Conservation (phyloP, 192 early-diverging fungal genomes). For the Coemansia guatemalensis region DNA sequence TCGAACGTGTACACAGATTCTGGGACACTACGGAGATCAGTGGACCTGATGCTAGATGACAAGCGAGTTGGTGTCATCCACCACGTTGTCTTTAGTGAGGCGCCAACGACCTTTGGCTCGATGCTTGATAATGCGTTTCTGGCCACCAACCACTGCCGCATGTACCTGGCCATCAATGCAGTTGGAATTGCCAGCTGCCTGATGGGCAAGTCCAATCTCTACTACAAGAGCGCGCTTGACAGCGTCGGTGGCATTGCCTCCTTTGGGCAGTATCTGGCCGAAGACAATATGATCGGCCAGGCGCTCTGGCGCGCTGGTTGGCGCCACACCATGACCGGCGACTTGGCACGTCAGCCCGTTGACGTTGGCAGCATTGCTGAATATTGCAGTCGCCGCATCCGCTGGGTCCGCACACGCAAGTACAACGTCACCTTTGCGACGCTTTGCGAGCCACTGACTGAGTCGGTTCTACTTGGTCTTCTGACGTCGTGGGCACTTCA, state of each 20-base stretch:
- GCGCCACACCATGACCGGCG: constrained; percentile 82
- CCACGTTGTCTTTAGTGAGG: constrained; percentile 82
- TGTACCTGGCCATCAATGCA: constrained; percentile 94
- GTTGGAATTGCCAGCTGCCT: constrained; percentile 82
- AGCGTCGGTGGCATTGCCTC: constrained; percentile 75
- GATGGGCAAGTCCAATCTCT: constrained; percentile 94
- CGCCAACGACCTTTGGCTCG: constrained; percentile 71
- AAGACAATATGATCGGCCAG: constrained; percentile 93
- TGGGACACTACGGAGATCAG: constrained; percentile 77
- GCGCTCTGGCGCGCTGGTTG: constrained; percentile 77
- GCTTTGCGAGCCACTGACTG: constrained; percentile 88
- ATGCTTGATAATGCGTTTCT: constrained; percentile 86
- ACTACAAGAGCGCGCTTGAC: constrained; percentile 79
- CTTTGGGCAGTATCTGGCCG: constrained; percentile 91
- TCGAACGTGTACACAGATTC: constrained; percentile 84
- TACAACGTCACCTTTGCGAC: constrained; percentile 90
- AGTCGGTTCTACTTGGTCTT: constrained; percentile 77
- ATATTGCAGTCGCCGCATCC: constrained; percentile 79
- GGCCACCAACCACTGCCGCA: constrained; percentile 88
- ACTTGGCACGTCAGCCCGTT: constrained; percentile 83
- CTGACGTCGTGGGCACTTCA: constrained; percentile 69
- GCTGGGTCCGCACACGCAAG: constrained; percentile 94
- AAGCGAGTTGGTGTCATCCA: constrained; percentile 90
- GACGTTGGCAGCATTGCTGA: constrained; percentile 73
- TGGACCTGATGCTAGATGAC: constrained; percentile 67